A percentile compares a stretch with the other conserved stretches of the same genome.
Conservation (phyloP, 495 filamentous ascomycete genomes). For the Penicillium pancosmium region DNA sequence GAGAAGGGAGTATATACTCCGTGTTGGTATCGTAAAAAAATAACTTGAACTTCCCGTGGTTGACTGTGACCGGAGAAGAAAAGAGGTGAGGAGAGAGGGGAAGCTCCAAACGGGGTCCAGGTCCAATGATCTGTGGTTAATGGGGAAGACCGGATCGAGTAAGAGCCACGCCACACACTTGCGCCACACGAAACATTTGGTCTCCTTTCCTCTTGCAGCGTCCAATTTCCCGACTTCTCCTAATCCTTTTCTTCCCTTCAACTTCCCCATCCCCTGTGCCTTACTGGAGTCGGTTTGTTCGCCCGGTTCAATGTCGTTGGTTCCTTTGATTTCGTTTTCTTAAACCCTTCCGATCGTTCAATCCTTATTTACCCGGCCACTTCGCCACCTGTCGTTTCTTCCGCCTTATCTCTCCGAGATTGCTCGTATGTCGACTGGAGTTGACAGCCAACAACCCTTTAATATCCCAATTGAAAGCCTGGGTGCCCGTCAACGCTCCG, state of each 20-base stretch:
- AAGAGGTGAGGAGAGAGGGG: not conserved
- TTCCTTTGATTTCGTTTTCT: slow-evolving; percentile 7
- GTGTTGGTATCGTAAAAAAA: no score
- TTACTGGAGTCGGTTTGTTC: slow-evolving; percentile 29
- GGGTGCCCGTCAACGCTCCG: slow-evolving; percentile 38
- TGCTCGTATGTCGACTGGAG: slow-evolving; percentile 55
- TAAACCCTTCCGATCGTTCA: slow-evolving; percentile 32
- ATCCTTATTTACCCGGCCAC: slow-evolving; percentile 21
- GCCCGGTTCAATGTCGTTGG: slow-evolving; percentile 38
- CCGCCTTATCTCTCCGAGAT: slow-evolving; percentile 18
- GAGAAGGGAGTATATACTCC: no score
- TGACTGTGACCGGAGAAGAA: no score
- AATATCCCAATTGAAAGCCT: slow-evolving; percentile 21
- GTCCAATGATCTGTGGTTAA: not conserved
- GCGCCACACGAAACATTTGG: slow-evolving; percentile 33
- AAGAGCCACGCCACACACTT: slow-evolving; percentile 27
- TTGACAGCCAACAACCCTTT: slow-evolving; percentile 36
- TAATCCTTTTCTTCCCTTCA: slow-evolving; percentile 18
- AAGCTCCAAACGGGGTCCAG: not conserved
- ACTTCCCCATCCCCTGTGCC: slow-evolving; percentile 16
- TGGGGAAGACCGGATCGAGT: slow-evolving; percentile 26
- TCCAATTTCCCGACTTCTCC: slow-evolving; percentile 7
- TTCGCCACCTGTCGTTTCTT: slow-evolving; percentile 19
- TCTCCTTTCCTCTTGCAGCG: slow-evolving; percentile 23
- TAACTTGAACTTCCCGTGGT: no score